These are phyloP conservation scores for Cladophialophora immunda DNA, from an alignment of 2,329 filamentous ascomycete genomes.

Conservation along the genomic window DNA sequence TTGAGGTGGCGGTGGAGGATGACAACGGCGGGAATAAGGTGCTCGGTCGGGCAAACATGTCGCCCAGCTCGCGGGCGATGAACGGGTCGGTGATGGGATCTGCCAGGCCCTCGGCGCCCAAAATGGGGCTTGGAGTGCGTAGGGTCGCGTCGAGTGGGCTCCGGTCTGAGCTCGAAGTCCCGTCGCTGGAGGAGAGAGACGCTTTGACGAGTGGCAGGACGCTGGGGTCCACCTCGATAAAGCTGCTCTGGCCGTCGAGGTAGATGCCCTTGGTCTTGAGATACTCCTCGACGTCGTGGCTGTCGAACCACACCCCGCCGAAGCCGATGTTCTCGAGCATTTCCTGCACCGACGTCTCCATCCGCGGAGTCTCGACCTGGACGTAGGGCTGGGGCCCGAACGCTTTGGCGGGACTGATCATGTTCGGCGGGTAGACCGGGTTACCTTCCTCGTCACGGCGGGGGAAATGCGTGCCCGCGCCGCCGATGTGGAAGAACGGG, in stretches of 20 bases:
- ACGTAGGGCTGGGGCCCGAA: conserved; percentile 37
- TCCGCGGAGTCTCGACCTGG: conserved; percentile 39
- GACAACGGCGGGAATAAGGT: not conserved
- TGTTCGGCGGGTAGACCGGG: conserved; percentile 46
- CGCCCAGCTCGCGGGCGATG: conserved; percentile 20
- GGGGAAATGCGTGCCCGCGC: conserved; percentile 72
- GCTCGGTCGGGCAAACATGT: conserved; percentile 19
- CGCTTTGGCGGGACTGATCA: conserved; percentile 34
- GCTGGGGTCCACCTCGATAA: conserved; percentile 39
- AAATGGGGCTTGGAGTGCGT: conserved; percentile 29
- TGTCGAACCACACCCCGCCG: conserved; percentile 79
- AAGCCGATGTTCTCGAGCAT: conserved; percentile 64
- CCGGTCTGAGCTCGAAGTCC: conserved; percentile 16
- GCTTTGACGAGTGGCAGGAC: conserved; percentile 23
- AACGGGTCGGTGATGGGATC: conserved; percentile 18
- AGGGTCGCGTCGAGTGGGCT: conserved; percentile 23
- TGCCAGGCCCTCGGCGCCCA: conserved; percentile 4
- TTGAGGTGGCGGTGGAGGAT: not conserved
- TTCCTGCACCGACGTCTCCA: conserved; percentile 42
- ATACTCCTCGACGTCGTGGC: conserved; percentile 79
- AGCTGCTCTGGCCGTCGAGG: conserved; percentile 44
- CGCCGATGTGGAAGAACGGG: conserved; percentile 73
- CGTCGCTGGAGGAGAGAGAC: conserved; percentile 14
- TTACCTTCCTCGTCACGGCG: conserved; percentile 50
- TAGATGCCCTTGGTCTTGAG: conserved; percentile 58